Percentiles rank a stretch among this genome's conserved stretches.
phyloP scores from a whole-genome alignment of 129 eudicot genomes.

The Oenanthe sinensis region DNA sequence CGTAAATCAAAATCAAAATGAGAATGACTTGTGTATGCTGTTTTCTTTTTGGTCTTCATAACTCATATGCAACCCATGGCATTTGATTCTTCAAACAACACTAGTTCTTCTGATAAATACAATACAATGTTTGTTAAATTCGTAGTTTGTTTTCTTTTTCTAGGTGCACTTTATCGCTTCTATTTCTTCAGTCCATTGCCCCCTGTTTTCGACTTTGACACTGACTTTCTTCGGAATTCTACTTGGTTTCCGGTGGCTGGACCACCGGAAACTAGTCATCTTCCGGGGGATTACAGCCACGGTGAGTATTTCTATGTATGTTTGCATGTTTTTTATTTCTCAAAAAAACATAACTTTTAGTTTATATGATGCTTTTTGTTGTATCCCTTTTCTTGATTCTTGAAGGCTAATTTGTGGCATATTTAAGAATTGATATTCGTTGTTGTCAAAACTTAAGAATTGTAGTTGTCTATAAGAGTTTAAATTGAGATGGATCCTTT shows the following conservation, averaged over 20 bases:
- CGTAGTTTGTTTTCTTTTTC: conserved; percentile 31
- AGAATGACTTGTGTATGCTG: background rate
- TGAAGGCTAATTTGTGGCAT: background rate
- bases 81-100: conserved; percentile 12
- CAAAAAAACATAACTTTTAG: background rate
- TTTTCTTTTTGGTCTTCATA: background rate
- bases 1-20: background rate
- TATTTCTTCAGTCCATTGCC: conserved; percentile 33
- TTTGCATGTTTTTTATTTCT: background rate
- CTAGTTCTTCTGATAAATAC: background rate
- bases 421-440: background rate
- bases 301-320: conserved; percentile 1
- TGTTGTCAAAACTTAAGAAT: background rate
- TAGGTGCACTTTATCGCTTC: conserved; percentile 44
- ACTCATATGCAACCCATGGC: conserved; percentile 31
- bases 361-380: background rate
- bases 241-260: conserved; percentile 15
- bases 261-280: conserved; percentile 16
- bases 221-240: conserved; percentile 3
- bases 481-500: background rate
- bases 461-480: background rate
- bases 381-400: background rate
- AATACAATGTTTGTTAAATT: conserved; percentile 31
- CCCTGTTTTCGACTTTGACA: conserved; percentile 18
- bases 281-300: conserved; percentile 20